These are phyloP conservation scores for Psilocybe azurescens DNA, from an alignment of 768 basidiomycete genomes.

Conservation along the genomic window DNA sequence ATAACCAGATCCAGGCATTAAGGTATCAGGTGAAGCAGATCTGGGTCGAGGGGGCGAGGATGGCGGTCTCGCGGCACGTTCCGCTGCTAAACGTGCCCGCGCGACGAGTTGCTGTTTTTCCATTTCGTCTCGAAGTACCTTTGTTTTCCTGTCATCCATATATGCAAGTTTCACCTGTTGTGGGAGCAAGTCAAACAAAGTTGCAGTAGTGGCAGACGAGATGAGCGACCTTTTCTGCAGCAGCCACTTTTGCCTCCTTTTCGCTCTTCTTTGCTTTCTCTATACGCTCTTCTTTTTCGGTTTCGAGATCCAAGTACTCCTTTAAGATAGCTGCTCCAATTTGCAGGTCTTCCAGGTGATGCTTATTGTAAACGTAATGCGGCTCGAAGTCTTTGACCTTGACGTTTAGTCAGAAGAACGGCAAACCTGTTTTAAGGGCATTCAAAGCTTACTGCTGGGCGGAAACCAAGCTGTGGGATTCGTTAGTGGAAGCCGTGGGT, in stretches of 20 bases:
- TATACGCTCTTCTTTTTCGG: slow-evolving; percentile 51
- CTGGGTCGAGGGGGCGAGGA: not conserved
- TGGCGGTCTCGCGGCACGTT: slow-evolving; percentile 11
- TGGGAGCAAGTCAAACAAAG: slow-evolving; percentile 1
- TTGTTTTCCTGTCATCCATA: slow-evolving; percentile 76
- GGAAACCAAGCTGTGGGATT: slow-evolving; percentile 68
- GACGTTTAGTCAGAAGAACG: slow-evolving; percentile 15
- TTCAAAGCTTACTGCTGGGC: slow-evolving; percentile 55
- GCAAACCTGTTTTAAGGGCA: not conserved
- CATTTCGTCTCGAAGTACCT: slow-evolving; percentile 57
- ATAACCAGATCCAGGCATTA: slow-evolving; percentile 46
- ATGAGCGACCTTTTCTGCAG: slow-evolving; percentile 55
- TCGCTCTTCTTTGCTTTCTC: slow-evolving; percentile 56
- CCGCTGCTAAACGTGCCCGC: slow-evolving; percentile 21
- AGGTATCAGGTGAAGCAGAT: slow-evolving; percentile 23
- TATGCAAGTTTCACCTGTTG: slow-evolving; percentile 77
- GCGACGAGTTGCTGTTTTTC: slow-evolving; percentile 55
- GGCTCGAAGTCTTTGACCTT: slow-evolving; percentile 79
- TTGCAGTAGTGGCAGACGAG: not conserved
- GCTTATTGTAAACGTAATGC: slow-evolving; percentile 65
- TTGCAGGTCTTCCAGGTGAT: slow-evolving; percentile 56
- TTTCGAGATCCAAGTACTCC: slow-evolving; percentile 63
- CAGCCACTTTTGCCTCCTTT: slow-evolving; percentile 61
- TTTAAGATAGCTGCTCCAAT: slow-evolving; percentile 70
- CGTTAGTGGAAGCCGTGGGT: slow-evolving; percentile 12